Conservation (phyloP, 345 rosid genomes). For the Citrus cavaleriei region DNA sequence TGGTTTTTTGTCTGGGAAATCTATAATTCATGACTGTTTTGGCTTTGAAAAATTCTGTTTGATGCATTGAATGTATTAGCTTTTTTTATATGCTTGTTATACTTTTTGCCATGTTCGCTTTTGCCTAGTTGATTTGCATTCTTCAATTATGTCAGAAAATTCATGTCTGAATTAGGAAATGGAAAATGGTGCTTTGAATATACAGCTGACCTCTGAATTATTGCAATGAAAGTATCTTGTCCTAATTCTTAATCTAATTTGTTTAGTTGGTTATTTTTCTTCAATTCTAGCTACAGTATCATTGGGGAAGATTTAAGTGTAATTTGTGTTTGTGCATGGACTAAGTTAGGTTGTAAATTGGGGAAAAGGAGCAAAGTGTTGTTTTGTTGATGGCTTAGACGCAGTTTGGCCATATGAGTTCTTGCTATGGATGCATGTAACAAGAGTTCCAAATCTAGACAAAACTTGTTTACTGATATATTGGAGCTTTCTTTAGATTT, state of each 20-base stretch:
- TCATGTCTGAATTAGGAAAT: background rate
- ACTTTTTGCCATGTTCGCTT: background rate
- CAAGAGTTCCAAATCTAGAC: background rate
- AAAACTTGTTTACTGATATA: background rate
- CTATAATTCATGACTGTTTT: background rate
- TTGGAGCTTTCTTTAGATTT: background rate
- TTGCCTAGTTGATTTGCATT: background rate
- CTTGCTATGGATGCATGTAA: background rate
- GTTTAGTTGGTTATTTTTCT: background rate
- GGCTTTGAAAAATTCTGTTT: background rate
- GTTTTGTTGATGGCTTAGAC: background rate
- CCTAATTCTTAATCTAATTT: background rate
- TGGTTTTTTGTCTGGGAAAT: background rate
- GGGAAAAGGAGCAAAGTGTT: background rate
- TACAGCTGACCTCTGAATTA: background rate
- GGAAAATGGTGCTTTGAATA: background rate
- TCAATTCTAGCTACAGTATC: background rate
- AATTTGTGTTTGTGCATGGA: background rate
- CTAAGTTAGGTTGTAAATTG: background rate
- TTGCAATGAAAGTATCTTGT: background rate
- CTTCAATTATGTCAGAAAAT: background rate
- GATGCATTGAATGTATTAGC: background rate
- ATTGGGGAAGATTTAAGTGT: background rate
- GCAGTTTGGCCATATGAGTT: background rate
- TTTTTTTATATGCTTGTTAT: background rate